phyloP scores from a whole-genome alignment of 495 filamentous ascomycete species.

The Podospora appendiculata region DNA sequence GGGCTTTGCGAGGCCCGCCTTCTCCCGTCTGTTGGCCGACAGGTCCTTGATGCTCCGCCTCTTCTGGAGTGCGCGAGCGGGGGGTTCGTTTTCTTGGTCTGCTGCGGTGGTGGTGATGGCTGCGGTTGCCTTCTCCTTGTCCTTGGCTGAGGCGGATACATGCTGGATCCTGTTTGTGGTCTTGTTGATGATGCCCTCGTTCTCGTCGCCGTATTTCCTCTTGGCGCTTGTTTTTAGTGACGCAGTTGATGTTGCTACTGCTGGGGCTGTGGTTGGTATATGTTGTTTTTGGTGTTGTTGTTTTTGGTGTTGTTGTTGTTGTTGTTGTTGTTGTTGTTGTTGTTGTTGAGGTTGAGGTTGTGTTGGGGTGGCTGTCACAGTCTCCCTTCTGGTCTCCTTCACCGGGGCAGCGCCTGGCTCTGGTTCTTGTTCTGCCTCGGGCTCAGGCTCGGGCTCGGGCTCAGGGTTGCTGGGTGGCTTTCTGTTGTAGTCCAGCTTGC shows the following conservation, averaged over 20 bases:
- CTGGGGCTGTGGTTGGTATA: neutral
- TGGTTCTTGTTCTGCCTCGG: conserved; percentile 2
- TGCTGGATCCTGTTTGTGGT: neutral
- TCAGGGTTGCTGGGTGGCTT: conserved; percentile 11
- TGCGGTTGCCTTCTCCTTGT: neutral
- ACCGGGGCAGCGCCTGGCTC: neutral
- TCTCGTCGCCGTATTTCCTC: conserved; percentile 28
- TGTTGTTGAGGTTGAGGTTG: neutral
- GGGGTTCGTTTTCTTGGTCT: conserved; percentile 4
- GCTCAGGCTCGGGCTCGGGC: neutral
- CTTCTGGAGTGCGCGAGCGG: conserved; percentile 8
- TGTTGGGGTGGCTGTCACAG: neutral
- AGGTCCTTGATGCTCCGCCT: conserved; percentile 27
- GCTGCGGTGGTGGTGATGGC: neutral
- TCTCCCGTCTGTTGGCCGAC: conserved; percentile 20
- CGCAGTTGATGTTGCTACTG: neutral
- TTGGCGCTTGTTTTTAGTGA: conserved; percentile 19
- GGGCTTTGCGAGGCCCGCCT: conserved; percentile 2
- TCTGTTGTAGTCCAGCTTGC: conserved; percentile 12
- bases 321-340: neutral
- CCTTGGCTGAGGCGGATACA: neutral
- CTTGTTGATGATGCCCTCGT: conserved; percentile 4
- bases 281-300: neutral
- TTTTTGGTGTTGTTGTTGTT: neutral
- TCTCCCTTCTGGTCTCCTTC: conserved; percentile 1